Conservation (phyloP, 306 rosid genomes). For the Cotoneaster glaucophyllus region DNA sequence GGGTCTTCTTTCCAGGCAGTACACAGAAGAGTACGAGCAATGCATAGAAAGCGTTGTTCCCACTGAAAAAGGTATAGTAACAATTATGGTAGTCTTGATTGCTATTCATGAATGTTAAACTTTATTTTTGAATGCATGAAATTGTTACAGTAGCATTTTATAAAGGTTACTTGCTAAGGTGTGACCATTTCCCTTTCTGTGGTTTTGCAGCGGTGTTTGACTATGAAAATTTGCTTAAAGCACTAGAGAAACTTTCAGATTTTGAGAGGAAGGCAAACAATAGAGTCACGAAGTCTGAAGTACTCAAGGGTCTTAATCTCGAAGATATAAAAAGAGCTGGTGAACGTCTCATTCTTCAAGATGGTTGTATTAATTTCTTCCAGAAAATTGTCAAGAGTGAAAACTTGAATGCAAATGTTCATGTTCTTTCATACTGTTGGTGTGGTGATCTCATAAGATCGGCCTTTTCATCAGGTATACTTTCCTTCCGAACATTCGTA, state of each 20-base stretch:
- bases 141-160: background rate
- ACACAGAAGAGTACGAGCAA: slow-evolving; percentile 87
- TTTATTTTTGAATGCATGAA: background rate
- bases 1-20: slow-evolving; percentile 68
- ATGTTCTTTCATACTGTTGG: slow-evolving; percentile 97
- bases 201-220: slow-evolving; percentile 58
- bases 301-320: slow-evolving; percentile 79
- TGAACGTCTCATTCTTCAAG: slow-evolving; percentile 80
- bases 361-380: slow-evolving; percentile 81
- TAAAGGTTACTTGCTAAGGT: background rate
- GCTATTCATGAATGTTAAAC: background rate
- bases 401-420: slow-evolving; percentile 60
- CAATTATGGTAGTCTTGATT: slow-evolving; percentile 8
- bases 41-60: slow-evolving; percentile 78
- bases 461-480: slow-evolving; percentile 75
- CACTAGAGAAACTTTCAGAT: slow-evolving; percentile 73
- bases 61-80: slow-evolving; percentile 45
- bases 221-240: slow-evolving; percentile 48
- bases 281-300: slow-evolving; percentile 83
- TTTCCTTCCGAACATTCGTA: slow-evolving; percentile 3
- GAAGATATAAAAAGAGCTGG: slow-evolving; percentile 95
- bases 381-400: slow-evolving; percentile 49
- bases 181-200: background rate
- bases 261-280: slow-evolving; percentile 80
- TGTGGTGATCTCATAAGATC: slow-evolving; percentile 93